Base-by-base conservation (phyloP, 2,329 filamentous ascomycete genomes). In the Thelonectria olida region DNA sequence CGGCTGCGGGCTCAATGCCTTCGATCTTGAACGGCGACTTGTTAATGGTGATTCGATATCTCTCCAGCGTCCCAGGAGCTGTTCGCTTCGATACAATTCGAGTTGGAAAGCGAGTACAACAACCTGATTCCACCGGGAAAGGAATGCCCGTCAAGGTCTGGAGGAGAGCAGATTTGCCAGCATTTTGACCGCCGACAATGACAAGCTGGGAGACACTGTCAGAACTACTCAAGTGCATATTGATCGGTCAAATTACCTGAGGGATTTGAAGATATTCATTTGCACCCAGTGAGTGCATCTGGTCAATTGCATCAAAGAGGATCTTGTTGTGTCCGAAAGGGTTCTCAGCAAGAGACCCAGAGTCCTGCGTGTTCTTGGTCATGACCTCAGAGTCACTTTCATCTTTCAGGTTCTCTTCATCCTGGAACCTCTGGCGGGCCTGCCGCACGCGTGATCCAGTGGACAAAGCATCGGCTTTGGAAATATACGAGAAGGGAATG, bases 31-130 rank as follows among this genome's bases (percentile, higher is more conserved):
- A 62, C 31, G 73, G 69, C 1, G 75, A 68, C 1, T 62, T 57
- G 1, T 72, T 65, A 23, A 80, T 76, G 0, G 71, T 73, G 9
- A 78, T 75, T 8, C 70, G 67, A 34, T 76, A 73, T 5, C 63
- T 61, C 23, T 74, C 75, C 12, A 57, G 22, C 2, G 67, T 74
- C 1, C 65, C 70, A 0, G 73, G 72, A 0, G 67, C 61, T 0
- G 76, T 76, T 6, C 73, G 73, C 0, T 73, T 70, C 6, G 79
- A 77, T n/a, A 75, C 68, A 7, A 79, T 78, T 1, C 76, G 72
- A 0, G 75, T 79, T 0, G 77, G 75, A 39, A 77, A 79, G 15
- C 77, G 73, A 42, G 77, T 79, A 50, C 77, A 79, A 17, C 73
- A 69, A 0, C 67, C 67, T 6, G 58, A 66, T 10, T 72, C 72